Evolutionary conservation across 2,329 filamentous ascomycete species (phyloP).

Genomic region (Colletotrichum higginsianum): DNA sequence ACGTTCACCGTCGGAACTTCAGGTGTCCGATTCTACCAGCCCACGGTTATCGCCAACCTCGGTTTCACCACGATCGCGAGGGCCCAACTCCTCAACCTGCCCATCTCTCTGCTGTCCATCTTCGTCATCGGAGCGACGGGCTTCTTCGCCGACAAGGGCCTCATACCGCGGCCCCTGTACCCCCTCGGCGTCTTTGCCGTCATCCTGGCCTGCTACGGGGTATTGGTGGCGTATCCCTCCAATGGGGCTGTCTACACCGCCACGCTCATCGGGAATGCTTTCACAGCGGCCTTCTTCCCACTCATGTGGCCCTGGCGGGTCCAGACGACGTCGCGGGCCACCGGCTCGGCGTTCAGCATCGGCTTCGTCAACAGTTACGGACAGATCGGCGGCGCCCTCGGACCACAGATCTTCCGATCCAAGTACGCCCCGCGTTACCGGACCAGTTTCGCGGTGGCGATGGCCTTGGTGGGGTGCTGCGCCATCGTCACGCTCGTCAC

Average conservation of each 20-base stretch:
- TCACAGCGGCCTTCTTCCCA: conserved; percentile 61
- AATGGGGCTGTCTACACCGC: conserved; percentile 63
- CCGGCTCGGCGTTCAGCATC: conserved; percentile 65
- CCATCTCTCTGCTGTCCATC: conserved; percentile 58
- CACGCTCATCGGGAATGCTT: conserved; percentile 60
- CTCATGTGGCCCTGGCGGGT: conserved; percentile 69
- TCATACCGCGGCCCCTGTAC: conserved; percentile 59
- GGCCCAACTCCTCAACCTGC: conserved; percentile 65
- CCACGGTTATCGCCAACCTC: conserved; percentile 57
- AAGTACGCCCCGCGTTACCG: conserved; percentile 63
- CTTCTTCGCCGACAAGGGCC: conserved; percentile 58
- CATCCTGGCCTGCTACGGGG: conserved; percentile 61
- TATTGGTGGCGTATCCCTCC: conserved; percentile 61
- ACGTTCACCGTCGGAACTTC: conserved; percentile 60
- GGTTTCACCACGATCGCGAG: conserved; percentile 59
- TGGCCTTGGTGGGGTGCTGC: conserved; percentile 61
- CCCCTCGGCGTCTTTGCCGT: conserved; percentile 59
- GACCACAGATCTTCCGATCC: conserved; percentile 61
- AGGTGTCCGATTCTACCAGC: conserved; percentile 59
- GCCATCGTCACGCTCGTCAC: conserved; percentile 57
- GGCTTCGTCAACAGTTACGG: conserved; percentile 66
- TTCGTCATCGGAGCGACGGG: conserved; percentile 60
- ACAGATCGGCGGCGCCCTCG: conserved; percentile 64
- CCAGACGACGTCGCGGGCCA: conserved; percentile 61
- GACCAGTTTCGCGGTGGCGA: conserved; percentile 59